These are phyloP conservation scores for Taphrina communis DNA, from an alignment of 1,139 yeast species.

Conservation along the genomic window DNA sequence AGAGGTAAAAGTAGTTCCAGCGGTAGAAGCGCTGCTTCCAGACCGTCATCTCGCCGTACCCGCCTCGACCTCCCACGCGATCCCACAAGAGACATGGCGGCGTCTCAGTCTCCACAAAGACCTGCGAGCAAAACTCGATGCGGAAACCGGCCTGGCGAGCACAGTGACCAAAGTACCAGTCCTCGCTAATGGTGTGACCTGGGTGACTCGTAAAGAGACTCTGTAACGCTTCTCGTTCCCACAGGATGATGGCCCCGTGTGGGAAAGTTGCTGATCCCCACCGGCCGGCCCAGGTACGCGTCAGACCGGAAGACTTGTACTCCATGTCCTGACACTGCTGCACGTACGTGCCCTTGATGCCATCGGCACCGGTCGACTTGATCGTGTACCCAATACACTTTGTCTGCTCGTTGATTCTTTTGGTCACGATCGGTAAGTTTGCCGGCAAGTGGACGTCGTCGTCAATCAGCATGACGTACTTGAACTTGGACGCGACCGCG, in stretches of 20 bases:
- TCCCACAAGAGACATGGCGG: slow-evolving; percentile 29
- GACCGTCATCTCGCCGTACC: slow-evolving; percentile 39
- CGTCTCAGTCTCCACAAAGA: slow-evolving; percentile 37
- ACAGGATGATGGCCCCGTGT: slow-evolving; percentile 30
- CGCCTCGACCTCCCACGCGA: slow-evolving; percentile 20
- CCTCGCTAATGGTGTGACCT: slow-evolving; percentile 26
- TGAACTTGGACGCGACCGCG: slow-evolving; percentile 24
- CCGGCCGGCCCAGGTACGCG: slow-evolving; percentile 12
- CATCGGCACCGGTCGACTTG: slow-evolving; percentile 34
- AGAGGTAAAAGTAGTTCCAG: slow-evolving; percentile 30
- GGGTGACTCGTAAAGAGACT: slow-evolving; percentile 30
- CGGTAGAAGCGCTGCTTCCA: slow-evolving; percentile 37
- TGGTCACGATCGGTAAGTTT: slow-evolving; percentile 22
- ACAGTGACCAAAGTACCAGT: slow-evolving; percentile 32
- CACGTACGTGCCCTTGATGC: slow-evolving; percentile 25
- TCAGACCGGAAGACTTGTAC: slow-evolving; percentile 27
- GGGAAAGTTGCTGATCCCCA: slow-evolving; percentile 27
- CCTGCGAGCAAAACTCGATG: slow-evolving; percentile 25
- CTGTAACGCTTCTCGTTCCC: slow-evolving; percentile 35
- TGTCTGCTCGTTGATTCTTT: slow-evolving; percentile 9
- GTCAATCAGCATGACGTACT: slow-evolving; percentile 36
- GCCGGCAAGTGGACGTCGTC: slow-evolving; percentile 31
- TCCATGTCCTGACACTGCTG: slow-evolving; percentile 38
- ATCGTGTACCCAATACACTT: slow-evolving; percentile 32
- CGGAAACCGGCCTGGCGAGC: slow-evolving; percentile 29